Conservation (phyloP, 2,329 filamentous ascomycete genomes). For the Fusarium redolens region DNA sequence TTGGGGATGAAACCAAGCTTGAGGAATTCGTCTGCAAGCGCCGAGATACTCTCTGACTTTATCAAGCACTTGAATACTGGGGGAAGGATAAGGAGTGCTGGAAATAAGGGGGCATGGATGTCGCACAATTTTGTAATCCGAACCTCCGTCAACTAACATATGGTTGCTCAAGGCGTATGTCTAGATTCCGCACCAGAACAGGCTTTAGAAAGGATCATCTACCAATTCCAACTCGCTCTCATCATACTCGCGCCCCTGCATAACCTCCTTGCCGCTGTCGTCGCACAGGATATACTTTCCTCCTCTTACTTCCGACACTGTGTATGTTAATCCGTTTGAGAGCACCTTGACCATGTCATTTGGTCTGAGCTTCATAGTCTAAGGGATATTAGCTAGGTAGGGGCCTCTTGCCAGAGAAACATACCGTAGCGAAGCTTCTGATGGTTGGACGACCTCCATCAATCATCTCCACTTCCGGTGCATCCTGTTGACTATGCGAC, state of each 20-base stretch:
- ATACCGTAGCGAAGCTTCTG: neutral
- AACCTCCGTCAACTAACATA: neutral
- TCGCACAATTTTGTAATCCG: neutral
- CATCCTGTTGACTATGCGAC: neutral
- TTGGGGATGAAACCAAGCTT: neutral
- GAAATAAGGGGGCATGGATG: neutral
- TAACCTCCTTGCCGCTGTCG: neutral
- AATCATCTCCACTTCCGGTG: neutral
- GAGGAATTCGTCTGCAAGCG: rapidly evolving
- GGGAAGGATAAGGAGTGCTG: neutral
- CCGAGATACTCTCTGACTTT: neutral
- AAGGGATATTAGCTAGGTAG: rapidly evolving
- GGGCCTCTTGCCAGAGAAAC: rapidly evolving
- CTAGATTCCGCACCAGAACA: rapidly evolving
- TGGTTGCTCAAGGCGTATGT: rapidly evolving
- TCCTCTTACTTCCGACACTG: neutral
- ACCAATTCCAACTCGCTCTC: neutral
- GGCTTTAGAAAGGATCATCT: neutral
- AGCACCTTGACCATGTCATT: neutral
- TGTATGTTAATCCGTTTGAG: neutral
- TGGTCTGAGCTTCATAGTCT: neutral
- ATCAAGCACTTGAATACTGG: neutral
- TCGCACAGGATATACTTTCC: neutral
- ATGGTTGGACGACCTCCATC: neutral
- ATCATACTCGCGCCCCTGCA: neutral